Conservation (phyloP, 2,329 filamentous ascomycete genomes). For the Didymella pinodella region DNA sequence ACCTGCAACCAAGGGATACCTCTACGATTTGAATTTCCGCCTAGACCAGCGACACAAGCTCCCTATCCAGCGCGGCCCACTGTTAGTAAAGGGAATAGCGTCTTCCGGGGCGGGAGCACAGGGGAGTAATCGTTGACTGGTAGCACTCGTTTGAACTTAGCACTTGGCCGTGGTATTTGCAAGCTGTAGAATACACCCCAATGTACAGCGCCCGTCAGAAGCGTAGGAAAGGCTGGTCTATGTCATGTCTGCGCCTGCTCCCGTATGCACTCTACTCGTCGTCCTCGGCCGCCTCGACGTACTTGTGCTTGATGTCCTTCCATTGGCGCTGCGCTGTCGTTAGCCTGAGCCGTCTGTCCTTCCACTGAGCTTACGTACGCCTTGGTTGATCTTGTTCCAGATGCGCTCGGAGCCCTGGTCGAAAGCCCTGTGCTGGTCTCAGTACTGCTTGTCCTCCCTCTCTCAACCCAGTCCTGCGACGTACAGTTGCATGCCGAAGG, state of each 20-base stretch:
- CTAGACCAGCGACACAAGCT: neutral
- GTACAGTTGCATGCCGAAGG: constrained; percentile 95
- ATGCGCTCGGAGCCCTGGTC: constrained; percentile 82
- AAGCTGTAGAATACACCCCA: constrained; percentile 49
- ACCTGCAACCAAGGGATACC: no score
- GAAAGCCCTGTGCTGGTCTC: constrained; percentile 70
- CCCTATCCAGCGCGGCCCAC: no score
- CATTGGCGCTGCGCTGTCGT: constrained; percentile 81
- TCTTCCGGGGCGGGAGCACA: neutral
- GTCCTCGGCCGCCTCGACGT: constrained; percentile 74
- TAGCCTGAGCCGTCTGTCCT: constrained; percentile 24
- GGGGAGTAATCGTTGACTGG: neutral
- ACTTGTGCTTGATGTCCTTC: constrained; percentile 97
- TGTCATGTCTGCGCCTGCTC: constrained; percentile 25
- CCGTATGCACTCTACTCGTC: constrained; percentile 54
- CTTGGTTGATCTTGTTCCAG: constrained; percentile 91
- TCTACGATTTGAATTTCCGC: neutral
- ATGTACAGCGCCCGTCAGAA: constrained; percentile 40
- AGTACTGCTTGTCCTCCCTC: constrained; percentile 27
- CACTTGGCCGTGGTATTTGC: constrained; percentile 34
- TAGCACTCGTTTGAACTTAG: constrained; percentile 22
- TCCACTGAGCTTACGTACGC: constrained; percentile 62
- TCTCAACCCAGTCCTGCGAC: constrained; percentile 47
- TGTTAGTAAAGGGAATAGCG: neutral
- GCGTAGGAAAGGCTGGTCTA: constrained; percentile 27